Evolutionary conservation across 352 stramenopile genomes (phyloP), one percentile per base, ranked within the genome.

Genomic region (Aphanomyces euteiches): DNA sequence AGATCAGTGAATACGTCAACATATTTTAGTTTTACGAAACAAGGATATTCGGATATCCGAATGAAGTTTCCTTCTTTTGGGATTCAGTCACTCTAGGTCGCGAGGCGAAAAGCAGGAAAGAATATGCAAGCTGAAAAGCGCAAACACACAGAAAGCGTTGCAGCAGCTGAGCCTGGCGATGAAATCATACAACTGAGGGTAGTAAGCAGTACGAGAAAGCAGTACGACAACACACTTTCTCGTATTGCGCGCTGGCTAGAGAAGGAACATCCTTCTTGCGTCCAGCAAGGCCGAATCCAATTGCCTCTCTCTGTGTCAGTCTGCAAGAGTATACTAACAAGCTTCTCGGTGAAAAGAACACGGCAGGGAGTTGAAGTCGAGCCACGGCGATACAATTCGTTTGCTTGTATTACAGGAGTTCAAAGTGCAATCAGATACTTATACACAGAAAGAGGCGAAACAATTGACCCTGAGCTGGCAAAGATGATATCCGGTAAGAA

Each of bases 361-460:
- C 54, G 54, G 1, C 19, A 41, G 54, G n/a, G 54, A 8, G 21
- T 61, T 37, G 54, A 61, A 41, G 5, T 41, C 54, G 54, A 45
- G n/a, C 54, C 54, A 8, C 54, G n/a, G n/a, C 3, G 36, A 13
- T 61, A 43, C 54, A 61, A 61, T 3, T 61, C 54, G 19, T 40
- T 45, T 3, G 54, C 54, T 39, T 45, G 28, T 15, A 61, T 61
- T 37, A 61, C 28, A n/a, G 54, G 54, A n/a, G 54, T 61, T 40
- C 15, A 21, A 6, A 61, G 54, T 61, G 54, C 54, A 6, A 61
- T 61, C 54, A 61, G 41, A 37, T 61, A 61, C 43, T 37, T 41
- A 17, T 61, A 61, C 28, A 61, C 54, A 10, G 54, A 61, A 15
- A 28, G 54, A 40, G 1, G 6, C 7, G 5, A 41, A 40, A 13